A percentile compares a stretch with the other conserved stretches of the same genome.
These are phyloP conservation scores for Leccinum pallidistipes DNA, from an alignment of 1,284 basidiomycete species.

Conservation along the genomic window DNA sequence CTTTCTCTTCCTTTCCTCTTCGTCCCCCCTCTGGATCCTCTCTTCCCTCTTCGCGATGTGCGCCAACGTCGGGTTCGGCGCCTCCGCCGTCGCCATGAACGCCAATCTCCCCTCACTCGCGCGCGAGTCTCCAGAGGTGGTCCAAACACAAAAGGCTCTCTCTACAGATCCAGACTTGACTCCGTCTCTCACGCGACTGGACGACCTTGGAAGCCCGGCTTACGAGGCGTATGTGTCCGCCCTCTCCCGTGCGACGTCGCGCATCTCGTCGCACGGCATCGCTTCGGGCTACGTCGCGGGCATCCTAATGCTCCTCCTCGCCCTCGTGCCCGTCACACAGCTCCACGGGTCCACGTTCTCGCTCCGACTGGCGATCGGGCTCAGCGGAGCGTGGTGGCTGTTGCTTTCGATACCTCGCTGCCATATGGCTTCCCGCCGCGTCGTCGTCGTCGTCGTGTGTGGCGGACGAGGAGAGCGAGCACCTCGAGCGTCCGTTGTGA, in stretches of 20 bases:
- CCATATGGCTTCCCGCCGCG: conserved; percentile 61
- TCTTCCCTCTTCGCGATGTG: conserved; percentile 64
- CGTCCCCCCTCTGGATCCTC: conserved; percentile 64
- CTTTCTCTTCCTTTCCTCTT: conserved; percentile 74
- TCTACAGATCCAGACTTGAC: conserved; percentile 8
- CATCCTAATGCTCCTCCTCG: conserved; percentile 66
- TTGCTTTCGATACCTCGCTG: conserved; percentile 73
- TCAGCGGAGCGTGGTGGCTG: conserved; percentile 86
- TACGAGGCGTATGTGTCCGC: conserved; percentile 45
- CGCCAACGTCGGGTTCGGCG: conserved; percentile 83
- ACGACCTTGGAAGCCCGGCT: conserved; percentile 5
- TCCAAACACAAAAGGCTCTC: conserved; percentile 40
- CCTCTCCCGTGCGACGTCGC: conserved; percentile 70
- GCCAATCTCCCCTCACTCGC: conserved; percentile 83
- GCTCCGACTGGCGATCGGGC: conserved; percentile 74
- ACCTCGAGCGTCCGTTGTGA: conserved; percentile 41
- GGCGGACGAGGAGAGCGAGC: background rate
- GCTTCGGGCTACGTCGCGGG: conserved; percentile 83
- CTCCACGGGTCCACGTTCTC: conserved; percentile 71
- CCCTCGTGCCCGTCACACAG: conserved; percentile 70
- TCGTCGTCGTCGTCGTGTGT: background rate
- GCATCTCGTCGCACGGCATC: conserved; percentile 80
- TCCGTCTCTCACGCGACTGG: conserved; percentile 11
- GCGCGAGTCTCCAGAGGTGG: conserved; percentile 60
- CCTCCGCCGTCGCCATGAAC: conserved; percentile 85